These are phyloP conservation scores for Phyllosticta citrichinensis DNA, from an alignment of 2,329 filamentous ascomycete genomes.

Conservation along the genomic window DNA sequence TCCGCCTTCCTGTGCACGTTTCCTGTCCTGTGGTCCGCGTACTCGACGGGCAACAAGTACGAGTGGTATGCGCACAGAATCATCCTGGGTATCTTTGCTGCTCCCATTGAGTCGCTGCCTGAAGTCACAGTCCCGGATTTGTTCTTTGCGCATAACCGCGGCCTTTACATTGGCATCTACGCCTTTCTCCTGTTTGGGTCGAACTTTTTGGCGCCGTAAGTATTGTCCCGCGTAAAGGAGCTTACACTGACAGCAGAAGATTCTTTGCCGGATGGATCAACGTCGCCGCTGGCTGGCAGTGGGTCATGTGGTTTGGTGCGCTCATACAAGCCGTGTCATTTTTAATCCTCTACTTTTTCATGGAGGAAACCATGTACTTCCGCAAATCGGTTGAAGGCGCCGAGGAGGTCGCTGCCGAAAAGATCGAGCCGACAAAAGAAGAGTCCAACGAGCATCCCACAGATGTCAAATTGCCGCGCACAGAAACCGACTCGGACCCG, in stretches of 20 bases:
- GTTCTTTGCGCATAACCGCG: slow-evolving; percentile 25
- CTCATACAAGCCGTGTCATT: slow-evolving; percentile 42
- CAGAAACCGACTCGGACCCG: not conserved
- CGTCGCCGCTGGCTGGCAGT: slow-evolving; percentile 25
- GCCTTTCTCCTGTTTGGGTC: slow-evolving; percentile 23
- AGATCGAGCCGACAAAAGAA: not conserved
- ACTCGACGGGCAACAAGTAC: slow-evolving; percentile 32
- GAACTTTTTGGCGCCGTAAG: slow-evolving; percentile 25
- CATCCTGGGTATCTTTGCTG: slow-evolving; percentile 37
- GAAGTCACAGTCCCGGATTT: slow-evolving; percentile 37
- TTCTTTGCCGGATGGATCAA: slow-evolving; percentile 27
- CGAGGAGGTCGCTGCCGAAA: not conserved
- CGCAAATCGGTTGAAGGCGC: slow-evolving; percentile 7
- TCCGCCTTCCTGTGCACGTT: slow-evolving; percentile 21
- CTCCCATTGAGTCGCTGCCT: slow-evolving; percentile 39
- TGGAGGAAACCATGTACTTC: slow-evolving; percentile 51
- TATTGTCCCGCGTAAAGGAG: not conserved
- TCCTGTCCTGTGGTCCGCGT: slow-evolving; percentile 32
- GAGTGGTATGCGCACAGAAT: slow-evolving; percentile 39
- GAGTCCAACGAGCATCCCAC: not conserved
- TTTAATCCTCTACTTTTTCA: slow-evolving; percentile 46
- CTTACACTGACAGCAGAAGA: not conserved
- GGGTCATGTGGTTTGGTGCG: slow-evolving; percentile 40
- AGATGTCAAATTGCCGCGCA: not conserved
- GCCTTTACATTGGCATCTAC: slow-evolving; percentile 23